Percentiles rank a stretch among this genome's conserved stretches.
Evolutionary conservation across 2,329 filamentous ascomycete genomes (phyloP).

Genomic region (Penicillium sp.): DNA sequence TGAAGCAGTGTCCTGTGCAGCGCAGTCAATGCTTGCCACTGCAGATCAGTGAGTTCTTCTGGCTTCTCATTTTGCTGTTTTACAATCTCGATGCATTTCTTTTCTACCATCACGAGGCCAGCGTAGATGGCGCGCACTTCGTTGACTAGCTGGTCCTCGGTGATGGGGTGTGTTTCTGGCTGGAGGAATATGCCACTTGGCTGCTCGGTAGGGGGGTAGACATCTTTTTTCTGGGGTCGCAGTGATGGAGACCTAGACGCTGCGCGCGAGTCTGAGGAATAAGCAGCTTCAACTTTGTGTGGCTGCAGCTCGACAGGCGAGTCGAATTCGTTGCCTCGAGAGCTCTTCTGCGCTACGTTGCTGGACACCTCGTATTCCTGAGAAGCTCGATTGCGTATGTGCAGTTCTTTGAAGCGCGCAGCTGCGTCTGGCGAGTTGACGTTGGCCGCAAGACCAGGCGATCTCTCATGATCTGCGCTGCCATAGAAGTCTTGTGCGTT

Average conservation of each 20-base stretch:
- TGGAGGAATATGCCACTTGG: slow-evolving; percentile 46
- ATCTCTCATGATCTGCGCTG: background rate
- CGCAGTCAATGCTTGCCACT: slow-evolving; percentile 81
- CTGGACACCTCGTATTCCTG: slow-evolving; percentile 2
- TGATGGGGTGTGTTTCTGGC: slow-evolving; percentile 64
- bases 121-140: slow-evolving; percentile 67
- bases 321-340: background rate
- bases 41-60: slow-evolving; percentile 56
- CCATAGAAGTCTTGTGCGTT: background rate
- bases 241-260: background rate
- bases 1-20: slow-evolving; percentile 76
- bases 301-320: background rate
- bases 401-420: background rate
- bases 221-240: background rate
- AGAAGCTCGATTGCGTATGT: background rate
- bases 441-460: background rate
- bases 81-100: slow-evolving; percentile 81
- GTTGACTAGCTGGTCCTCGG: slow-evolving; percentile 71
- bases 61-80: slow-evolving; percentile 55
- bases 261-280: background rate
- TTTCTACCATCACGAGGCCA: slow-evolving; percentile 79
- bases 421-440: background rate
- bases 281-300: background rate
- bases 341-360: slow-evolving; percentile 5
- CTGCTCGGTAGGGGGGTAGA: background rate